phyloP scores from a whole-genome alignment of 148 eudicot genomes.

The Rhododendron griersonianum region DNA sequence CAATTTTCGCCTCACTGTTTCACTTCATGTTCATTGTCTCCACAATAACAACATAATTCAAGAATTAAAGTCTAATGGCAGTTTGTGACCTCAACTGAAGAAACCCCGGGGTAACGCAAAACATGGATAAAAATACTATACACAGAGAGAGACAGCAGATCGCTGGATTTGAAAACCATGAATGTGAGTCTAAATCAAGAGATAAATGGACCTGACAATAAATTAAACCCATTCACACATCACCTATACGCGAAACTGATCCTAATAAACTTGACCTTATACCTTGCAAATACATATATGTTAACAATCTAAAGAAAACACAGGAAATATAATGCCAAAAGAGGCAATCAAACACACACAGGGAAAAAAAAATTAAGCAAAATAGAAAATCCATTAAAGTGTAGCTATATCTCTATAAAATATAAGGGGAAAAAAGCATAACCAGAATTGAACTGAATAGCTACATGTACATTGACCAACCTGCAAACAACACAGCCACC shows the following conservation, averaged over 20 bases:
- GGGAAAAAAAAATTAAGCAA: neutral
- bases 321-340: neutral
- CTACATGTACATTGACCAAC: slow-evolving; percentile 31
- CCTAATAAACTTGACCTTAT: neutral
- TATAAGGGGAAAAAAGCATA: neutral
- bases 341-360: neutral
- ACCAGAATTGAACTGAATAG: neutral
- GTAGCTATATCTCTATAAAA: neutral
- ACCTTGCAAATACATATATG: neutral
- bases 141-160: neutral
- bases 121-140: neutral
- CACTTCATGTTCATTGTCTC: neutral
- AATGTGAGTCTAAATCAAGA: neutral
- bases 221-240: neutral
- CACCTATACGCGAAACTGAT: neutral
- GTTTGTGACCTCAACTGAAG: neutral
- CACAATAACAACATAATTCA: neutral
- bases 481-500: slow-evolving; percentile 96
- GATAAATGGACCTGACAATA: neutral
- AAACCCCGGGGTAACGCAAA: neutral
- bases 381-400: neutral
- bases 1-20: neutral
- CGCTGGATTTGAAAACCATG: neutral
- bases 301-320: neutral
- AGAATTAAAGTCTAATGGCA: neutral